These are phyloP conservation scores for Hirsutella minnesotensis DNA, from an alignment of 2,329 filamentous ascomycete genomes.

Conservation along the genomic window DNA sequence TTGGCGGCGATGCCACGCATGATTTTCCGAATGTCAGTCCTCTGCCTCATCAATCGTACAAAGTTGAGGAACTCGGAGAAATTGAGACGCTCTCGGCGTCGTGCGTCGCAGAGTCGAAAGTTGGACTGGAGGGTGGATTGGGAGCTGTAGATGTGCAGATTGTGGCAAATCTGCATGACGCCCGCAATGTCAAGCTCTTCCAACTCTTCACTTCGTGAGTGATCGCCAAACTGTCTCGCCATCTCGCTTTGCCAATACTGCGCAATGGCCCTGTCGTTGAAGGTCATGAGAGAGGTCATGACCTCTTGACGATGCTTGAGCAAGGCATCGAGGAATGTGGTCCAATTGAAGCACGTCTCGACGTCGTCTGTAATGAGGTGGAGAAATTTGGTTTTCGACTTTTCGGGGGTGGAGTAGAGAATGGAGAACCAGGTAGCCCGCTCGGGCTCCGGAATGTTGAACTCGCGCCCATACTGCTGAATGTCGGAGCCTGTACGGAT, in stretches of 20 bases:
- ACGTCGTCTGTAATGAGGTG: conserved; percentile 73
- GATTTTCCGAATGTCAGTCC: conserved; percentile 67
- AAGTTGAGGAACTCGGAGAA: conserved; percentile 78
- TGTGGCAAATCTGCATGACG: conserved; percentile 75
- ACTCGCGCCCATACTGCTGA: conserved; percentile 80
- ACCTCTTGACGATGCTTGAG: conserved; percentile 77
- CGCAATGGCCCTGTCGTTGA: conserved; percentile 69
- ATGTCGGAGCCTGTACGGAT: conserved; percentile 76
- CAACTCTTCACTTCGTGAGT: conserved; percentile 38
- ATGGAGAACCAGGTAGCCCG: conserved; percentile 80
- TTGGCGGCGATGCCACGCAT: conserved; percentile 52
- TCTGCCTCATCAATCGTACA: conserved; percentile 68
- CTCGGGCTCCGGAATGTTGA: conserved; percentile 53
- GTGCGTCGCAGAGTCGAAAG: conserved; percentile 62
- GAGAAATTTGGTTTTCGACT: conserved; percentile 73
- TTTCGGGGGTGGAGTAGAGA: conserved; percentile 69
- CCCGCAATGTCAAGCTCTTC: conserved; percentile 67
- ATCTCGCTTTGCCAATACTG: conserved; percentile 83
- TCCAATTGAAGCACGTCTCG: conserved; percentile 68
- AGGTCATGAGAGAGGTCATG: conserved; percentile 81
- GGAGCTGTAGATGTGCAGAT: conserved; percentile 83
- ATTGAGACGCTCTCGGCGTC: conserved; percentile 53
- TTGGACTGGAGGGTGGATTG: conserved; percentile 59
- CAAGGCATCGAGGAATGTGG: conserved; percentile 69
- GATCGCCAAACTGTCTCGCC: conserved; percentile 50